Percentiles rank a stretch among this genome's conserved stretches.
phyloP scores from a whole-genome alignment of 148 eudicot species.

The Pharnaceum exiguum region DNA sequence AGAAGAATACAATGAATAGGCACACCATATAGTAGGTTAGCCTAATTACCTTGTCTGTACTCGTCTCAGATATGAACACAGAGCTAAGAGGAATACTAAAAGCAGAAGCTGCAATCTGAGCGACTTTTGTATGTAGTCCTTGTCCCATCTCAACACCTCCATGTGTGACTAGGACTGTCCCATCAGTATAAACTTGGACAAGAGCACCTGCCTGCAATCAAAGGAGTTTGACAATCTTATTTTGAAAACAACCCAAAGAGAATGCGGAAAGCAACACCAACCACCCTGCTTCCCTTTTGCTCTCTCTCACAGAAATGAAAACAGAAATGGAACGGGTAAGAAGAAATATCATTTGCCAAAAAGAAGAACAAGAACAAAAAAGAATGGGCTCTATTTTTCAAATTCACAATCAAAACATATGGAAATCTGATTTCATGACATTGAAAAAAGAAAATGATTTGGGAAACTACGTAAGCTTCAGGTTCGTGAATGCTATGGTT shows the following conservation, averaged over 20 bases:
- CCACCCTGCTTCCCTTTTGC: no score
- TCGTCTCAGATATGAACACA: slow-evolving; percentile 94
- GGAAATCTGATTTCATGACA: no score
- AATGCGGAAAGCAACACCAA: no score
- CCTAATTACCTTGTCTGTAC: slow-evolving; percentile 90
- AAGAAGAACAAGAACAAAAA: no score
- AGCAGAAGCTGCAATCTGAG: slow-evolving; percentile 94
- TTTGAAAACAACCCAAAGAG: not conserved
- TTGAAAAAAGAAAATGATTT: no score
- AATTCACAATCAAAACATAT: no score
- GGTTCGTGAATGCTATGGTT: no score
- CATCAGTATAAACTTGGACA: slow-evolving; percentile 96
- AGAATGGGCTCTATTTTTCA: no score
- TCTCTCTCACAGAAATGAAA: no score
- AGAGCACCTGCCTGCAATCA: slow-evolving; percentile 89
- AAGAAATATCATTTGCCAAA: no score
- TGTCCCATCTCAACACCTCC: slow-evolving; percentile 99
- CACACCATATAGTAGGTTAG: slow-evolving; percentile 2
- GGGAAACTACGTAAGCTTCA: no score
- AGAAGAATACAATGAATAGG: not conserved
- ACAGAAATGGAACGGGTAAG: no score
- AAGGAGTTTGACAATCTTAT: not conserved
- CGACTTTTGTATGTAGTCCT: slow-evolving; percentile 97
- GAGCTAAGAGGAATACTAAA: slow-evolving; percentile 83
- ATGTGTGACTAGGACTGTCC: slow-evolving; percentile 94